Base-by-base conservation (phyloP, 2,329 filamentous ascomycete species). In the Monilinia aucupariae region DNA sequence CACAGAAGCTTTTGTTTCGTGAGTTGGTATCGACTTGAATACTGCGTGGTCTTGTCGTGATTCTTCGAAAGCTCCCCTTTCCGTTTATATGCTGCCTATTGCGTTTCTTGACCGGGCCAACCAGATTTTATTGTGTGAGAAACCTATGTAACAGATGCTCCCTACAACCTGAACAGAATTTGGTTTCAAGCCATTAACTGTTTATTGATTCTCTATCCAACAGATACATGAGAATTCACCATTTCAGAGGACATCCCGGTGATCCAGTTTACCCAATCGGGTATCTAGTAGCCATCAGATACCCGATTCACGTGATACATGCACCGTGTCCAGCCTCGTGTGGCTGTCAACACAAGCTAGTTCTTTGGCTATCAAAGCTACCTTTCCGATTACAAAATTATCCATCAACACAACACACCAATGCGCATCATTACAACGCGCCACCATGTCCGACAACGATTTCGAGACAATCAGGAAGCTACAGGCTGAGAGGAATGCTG, bases 401-500 rank as follows among this genome's bases (percentile, higher is more conserved):
- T 61, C 51, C 49, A 30, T 47, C 27, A n/a, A 48, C 53, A 41
- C 27, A n/a, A 48, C 53, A 41, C 51, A 49, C 51, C 53, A 60
- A 63, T 60, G 62, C 47, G 50, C 56, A 53, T 34, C 32, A 59
- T 15, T 39, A 63, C 27, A 53, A 64, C 41, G 13, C 51, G 60
- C 60, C 43, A 62, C 32, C 71, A 87, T 88, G 85, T 86, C 85
- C 78, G 84, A 87, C 80, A 88, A 89, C 77, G 91, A 96, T 78
- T 94, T 96, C 78, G 90, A 94, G 75, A 84, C 87, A 73, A 89
- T 96, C 77, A 87, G 87, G 78, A 89, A 87, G 81, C 88, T 93
- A 75, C 92, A 96, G 82, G 88, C 89, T 77, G 92, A 96, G 88
- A 91, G 92, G 76, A 96, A 96, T 78, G 88, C 89, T 76, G 82